Evolutionary conservation across 1,284 basidiomycete genomes (phyloP).

Genomic region (Irpex lacteus): DNA sequence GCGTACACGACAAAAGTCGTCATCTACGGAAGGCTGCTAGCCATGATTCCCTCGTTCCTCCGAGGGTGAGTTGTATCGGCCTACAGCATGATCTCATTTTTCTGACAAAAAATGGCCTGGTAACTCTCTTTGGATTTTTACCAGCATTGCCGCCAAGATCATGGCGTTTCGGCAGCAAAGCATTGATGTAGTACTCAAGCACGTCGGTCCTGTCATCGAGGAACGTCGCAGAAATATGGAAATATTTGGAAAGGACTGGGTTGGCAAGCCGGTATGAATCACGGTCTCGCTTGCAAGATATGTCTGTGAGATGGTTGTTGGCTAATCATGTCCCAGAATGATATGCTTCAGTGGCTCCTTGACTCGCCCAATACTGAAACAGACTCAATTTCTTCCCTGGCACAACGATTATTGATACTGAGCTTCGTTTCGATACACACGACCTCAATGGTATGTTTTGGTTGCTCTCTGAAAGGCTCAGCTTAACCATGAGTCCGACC

Average conservation of each 20-base stretch:
- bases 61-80: background rate
- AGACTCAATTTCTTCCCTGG: constrained; percentile 25
- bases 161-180: background rate
- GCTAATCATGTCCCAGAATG: constrained; percentile 28
- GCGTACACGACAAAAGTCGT: constrained; percentile 36
- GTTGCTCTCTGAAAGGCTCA: background rate
- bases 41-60: background rate
- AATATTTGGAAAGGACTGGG: constrained; percentile 35
- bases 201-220: constrained; percentile 35
- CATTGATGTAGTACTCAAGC: background rate
- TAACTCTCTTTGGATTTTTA: constrained; percentile 6
- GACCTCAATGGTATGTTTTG: constrained; percentile 26
- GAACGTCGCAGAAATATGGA: constrained; percentile 35
- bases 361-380: constrained; percentile 34
- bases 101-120: too few species aligned
- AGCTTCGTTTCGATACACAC: constrained; percentile 42
- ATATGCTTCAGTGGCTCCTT: constrained; percentile 43
- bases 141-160: background rate
- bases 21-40: constrained; percentile 18
- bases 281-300: too few species aligned
- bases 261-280: constrained; percentile 35
- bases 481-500: too few species aligned
- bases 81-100: too few species aligned
- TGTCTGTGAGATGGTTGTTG: background rate
- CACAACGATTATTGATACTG: constrained; percentile 30